phyloP scores from a whole-genome alignment of 805 yeast genomes.

The Hanseniaspora guilliermondii region DNA sequence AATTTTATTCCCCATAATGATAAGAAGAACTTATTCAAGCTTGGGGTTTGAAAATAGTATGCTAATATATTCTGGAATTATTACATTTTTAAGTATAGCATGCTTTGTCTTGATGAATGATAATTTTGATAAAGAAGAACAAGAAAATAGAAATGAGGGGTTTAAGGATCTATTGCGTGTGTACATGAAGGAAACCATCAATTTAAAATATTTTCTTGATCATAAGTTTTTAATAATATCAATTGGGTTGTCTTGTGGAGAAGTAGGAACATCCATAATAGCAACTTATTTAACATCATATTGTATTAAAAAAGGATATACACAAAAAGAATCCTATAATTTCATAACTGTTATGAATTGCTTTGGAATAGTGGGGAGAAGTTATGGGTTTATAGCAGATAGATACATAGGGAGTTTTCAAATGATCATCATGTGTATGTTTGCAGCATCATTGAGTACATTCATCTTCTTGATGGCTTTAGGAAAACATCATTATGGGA shows the following conservation, averaged over 20 bases:
- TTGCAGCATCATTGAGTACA: conserved; percentile 35
- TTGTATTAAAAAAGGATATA: conserved; percentile 34
- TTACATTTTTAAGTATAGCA: background rate
- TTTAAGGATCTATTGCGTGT: conserved; percentile 24
- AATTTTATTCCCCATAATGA: conserved; percentile 36
- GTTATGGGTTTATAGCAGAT: conserved; percentile 42
- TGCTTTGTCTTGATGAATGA: background rate
- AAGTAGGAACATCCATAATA: conserved; percentile 31
- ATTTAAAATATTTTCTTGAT: conserved; percentile 31
- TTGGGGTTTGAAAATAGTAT: conserved; percentile 34
- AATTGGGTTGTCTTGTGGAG: conserved; percentile 33
- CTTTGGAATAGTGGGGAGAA: conserved; percentile 42
- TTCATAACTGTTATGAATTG: conserved; percentile 34
- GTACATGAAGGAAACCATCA: conserved; percentile 22
- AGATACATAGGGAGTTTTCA: conserved; percentile 47
- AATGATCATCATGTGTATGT: conserved; percentile 39
- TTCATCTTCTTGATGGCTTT: conserved; percentile 58
- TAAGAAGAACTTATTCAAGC: conserved; percentile 29
- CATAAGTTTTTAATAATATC: conserved; percentile 31
- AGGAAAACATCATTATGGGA: conserved; percentile 33
- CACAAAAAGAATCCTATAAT: conserved; percentile 29
- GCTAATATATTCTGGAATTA: conserved; percentile 14
- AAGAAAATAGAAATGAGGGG: conserved; percentile 35
- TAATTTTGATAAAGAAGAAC: conserved; percentile 19
- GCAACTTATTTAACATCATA: conserved; percentile 39